phyloP scores from a whole-genome alignment of 2,329 filamentous ascomycete species.

The Fusarium papillatum region DNA sequence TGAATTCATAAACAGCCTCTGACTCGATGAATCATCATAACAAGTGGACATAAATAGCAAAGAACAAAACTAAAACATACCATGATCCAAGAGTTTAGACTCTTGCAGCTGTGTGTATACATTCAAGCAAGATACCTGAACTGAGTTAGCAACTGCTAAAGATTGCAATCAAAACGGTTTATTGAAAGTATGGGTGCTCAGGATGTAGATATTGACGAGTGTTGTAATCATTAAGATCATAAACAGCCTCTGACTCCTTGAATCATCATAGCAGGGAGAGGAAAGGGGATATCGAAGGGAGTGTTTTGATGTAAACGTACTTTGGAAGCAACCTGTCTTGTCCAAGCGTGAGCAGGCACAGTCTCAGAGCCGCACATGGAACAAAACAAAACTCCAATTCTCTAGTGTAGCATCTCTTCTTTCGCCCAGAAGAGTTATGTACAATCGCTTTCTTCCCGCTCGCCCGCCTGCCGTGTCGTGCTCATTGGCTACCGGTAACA shows the following conservation, averaged over 20 bases:
- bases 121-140: neutral
- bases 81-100: slow-evolving; percentile 15
- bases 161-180: neutral
- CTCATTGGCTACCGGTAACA: slow-evolving; percentile 58
- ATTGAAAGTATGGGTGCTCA: slow-evolving; percentile 17
- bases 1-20: slow-evolving; percentile 60
- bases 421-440: slow-evolving; percentile 53
- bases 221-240: slow-evolving; percentile 55
- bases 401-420: slow-evolving; percentile 55
- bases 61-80: slow-evolving; percentile 34
- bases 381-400: slow-evolving; percentile 55
- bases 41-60: neutral
- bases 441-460: slow-evolving; percentile 48
- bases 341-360: slow-evolving; percentile 38
- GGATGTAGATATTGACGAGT: slow-evolving; percentile 46
- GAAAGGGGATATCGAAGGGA: neutral
- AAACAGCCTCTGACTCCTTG: slow-evolving; percentile 61
- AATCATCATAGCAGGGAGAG: slow-evolving; percentile 51
- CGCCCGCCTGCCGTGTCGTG: slow-evolving; percentile 31
- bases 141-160: slow-evolving; percentile 10
- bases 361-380: slow-evolving; percentile 42
- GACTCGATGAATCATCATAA: slow-evolving; percentile 57
- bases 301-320: slow-evolving; percentile 39
- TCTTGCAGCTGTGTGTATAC: neutral
- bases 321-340: slow-evolving; percentile 26